Evolutionary conservation across 2,329 filamentous ascomycete genomes (phyloP).

Genomic region (Akanthomyces muscarius): DNA sequence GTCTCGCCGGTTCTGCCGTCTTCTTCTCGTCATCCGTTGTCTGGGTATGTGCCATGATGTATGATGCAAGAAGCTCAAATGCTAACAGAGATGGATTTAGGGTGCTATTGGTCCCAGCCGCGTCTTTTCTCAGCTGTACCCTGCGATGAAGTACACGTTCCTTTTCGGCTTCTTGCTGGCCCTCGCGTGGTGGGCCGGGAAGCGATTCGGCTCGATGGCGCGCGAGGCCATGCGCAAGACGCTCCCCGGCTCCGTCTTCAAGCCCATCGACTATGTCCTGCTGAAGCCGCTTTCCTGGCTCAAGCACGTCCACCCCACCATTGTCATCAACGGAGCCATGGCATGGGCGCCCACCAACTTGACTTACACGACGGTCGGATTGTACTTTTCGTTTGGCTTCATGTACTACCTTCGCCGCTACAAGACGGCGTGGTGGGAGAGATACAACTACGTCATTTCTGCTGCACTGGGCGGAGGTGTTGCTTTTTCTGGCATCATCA

Average conservation of each 20-base stretch:
- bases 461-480: slow-evolving; percentile 38
- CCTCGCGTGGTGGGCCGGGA: slow-evolving; percentile 51
- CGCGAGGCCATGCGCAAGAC: slow-evolving; percentile 9
- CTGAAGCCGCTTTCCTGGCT: slow-evolving; percentile 26
- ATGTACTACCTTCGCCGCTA: slow-evolving; percentile 40
- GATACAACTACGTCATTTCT: slow-evolving; percentile 43
- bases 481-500: slow-evolving; percentile 38
- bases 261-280: slow-evolving; percentile 20
- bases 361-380: slow-evolving; percentile 39
- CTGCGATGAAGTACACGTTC: slow-evolving; percentile 19
- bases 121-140: slow-evolving; percentile 32
- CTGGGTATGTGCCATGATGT: slow-evolving; percentile 19
- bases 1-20: slow-evolving; percentile 28
- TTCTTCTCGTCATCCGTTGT: slow-evolving; percentile 33
- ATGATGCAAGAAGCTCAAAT: not conserved
- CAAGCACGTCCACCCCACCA: slow-evolving; percentile 38
- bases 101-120: slow-evolving; percentile 27
- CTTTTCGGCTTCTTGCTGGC: slow-evolving; percentile 26
- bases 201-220: slow-evolving; percentile 53
- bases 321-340: slow-evolving; percentile 38
- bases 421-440: slow-evolving; percentile 40
- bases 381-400: slow-evolving; percentile 39
- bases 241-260: slow-evolving; percentile 17
- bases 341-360: slow-evolving; percentile 41
- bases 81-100: not conserved